Evolutionary conservation across 306 rosid genomes (phyloP).

Genomic region (Cercis canadensis): DNA sequence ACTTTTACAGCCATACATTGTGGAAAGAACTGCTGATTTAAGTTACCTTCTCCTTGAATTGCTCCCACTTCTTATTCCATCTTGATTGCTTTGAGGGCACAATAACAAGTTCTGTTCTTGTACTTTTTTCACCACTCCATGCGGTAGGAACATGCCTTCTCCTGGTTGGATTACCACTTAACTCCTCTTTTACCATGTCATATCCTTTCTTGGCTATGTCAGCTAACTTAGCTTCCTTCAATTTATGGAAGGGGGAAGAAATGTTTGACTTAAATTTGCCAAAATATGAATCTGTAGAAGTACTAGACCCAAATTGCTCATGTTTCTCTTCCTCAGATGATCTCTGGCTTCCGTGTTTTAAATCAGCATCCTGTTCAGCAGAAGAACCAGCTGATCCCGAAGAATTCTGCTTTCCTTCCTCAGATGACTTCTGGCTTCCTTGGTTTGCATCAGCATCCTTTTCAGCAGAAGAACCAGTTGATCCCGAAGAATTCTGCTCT

Average conservation of each 20-base stretch:
- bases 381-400: slow-evolving; percentile 61
- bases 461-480: slow-evolving; percentile 57
- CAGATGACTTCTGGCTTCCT: slow-evolving; percentile 46
- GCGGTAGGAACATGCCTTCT: slow-evolving; percentile 62
- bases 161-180: slow-evolving; percentile 62
- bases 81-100: slow-evolving; percentile 69
- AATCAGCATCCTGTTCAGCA: slow-evolving; percentile 52
- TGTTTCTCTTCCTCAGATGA: slow-evolving; percentile 52
- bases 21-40: neutral
- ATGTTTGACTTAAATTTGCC: slow-evolving; percentile 73
- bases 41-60: slow-evolving; percentile 74
- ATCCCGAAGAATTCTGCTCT: slow-evolving; percentile 64
- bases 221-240: slow-evolving; percentile 71
- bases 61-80: slow-evolving; percentile 84
- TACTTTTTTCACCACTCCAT: slow-evolving; percentile 65
- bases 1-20: slow-evolving; percentile 2
- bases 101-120: slow-evolving; percentile 70
- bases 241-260: slow-evolving; percentile 67
- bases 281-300: slow-evolving; percentile 66
- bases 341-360: slow-evolving; percentile 49
- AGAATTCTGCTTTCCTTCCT: slow-evolving; percentile 69
- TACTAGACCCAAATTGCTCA: slow-evolving; percentile 50
- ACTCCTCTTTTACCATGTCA: slow-evolving; percentile 80
- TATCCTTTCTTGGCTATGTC: slow-evolving; percentile 81
- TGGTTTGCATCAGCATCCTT: slow-evolving; percentile 54